Conservation (phyloP, 2,329 filamentous ascomycete genomes). For the Coniosporium tulheliwenetii region DNA sequence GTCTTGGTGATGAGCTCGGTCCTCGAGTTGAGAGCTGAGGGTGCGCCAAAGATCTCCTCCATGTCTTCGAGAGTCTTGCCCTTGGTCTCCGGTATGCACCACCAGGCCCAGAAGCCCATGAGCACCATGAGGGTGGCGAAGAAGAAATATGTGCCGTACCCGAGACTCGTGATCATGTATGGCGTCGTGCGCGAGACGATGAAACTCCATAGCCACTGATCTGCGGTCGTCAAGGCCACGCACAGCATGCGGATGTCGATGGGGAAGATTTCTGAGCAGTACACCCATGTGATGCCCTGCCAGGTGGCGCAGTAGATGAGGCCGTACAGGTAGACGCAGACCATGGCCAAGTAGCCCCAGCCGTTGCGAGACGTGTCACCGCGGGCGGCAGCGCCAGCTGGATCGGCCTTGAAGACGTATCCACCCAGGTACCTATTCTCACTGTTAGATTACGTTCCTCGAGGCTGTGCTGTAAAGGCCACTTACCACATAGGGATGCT, state of each 20-base stretch:
- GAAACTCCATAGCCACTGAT: slow-evolving; percentile 23
- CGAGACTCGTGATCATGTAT: slow-evolving; percentile 20
- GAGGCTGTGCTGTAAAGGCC: slow-evolving; percentile 1
- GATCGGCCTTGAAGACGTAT: slow-evolving; percentile 37
- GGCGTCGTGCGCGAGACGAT: slow-evolving; percentile 23
- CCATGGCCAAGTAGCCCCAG: slow-evolving; percentile 37
- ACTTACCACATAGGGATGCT: slow-evolving; percentile 27
- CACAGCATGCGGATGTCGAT: slow-evolving; percentile 24
- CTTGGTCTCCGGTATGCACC: slow-evolving; percentile 6
- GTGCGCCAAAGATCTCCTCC: slow-evolving; percentile 8
- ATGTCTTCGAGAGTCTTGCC: slow-evolving; percentile 7
- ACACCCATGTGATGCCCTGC: slow-evolving; percentile 27
- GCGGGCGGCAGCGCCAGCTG: slow-evolving; percentile 26
- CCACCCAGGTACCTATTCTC: slow-evolving; percentile 29
- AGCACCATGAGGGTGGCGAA: slow-evolving; percentile 11
- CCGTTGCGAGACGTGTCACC: slow-evolving; percentile 27
- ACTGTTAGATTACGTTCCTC: too few species aligned
- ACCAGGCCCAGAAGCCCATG: slow-evolving; percentile 15
- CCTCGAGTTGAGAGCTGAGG: too few species aligned
- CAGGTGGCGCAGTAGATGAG: slow-evolving; percentile 34
- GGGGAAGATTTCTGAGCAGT: slow-evolving; percentile 33
- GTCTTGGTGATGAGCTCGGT: too few species aligned
- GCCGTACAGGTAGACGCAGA: slow-evolving; percentile 39
- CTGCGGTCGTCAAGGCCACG: slow-evolving; percentile 20
- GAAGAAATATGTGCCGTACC: slow-evolving; percentile 23